Evolutionary conservation across 345 rosid genomes (phyloP).

Genomic region (Melastoma malabathricum): DNA sequence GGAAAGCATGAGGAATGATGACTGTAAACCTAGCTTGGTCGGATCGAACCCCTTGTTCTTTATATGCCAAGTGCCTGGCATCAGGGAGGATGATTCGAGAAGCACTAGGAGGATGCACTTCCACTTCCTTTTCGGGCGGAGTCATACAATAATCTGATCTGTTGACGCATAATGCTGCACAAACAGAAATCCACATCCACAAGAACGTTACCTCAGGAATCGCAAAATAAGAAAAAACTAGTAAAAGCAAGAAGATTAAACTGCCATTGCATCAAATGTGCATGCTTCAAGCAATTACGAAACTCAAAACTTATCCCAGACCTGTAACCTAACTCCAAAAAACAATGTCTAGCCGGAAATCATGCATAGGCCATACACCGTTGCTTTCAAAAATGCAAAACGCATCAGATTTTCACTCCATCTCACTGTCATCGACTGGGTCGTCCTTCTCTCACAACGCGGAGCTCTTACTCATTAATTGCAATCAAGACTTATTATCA

Average conservation of each 20-base stretch:
- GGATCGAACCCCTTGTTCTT: conserved; percentile 57
- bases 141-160: conserved; percentile 18
- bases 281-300: no score
- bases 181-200: conserved; percentile 4
- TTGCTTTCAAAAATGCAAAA: background rate
- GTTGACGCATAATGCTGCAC: conserved; percentile 54
- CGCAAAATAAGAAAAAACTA: background rate
- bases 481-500: background rate
- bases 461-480: background rate
- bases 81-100: conserved; percentile 56
- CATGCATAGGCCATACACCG: no score
- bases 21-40: conserved; percentile 60
- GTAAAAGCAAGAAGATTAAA: no score
- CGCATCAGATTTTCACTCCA: background rate
- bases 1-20: conserved; percentile 61
- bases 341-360: no score
- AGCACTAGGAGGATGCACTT: conserved; percentile 57
- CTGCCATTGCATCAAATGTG: no score
- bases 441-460: no score
- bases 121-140: conserved; percentile 38
- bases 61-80: conserved; percentile 74
- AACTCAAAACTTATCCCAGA: no score
- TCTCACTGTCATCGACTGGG: no score
- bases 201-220: background rate
- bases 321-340: no score